These are phyloP conservation scores for Chenopodium quinoa DNA, from an alignment of 148 eudicot species.

Conservation along the genomic window DNA sequence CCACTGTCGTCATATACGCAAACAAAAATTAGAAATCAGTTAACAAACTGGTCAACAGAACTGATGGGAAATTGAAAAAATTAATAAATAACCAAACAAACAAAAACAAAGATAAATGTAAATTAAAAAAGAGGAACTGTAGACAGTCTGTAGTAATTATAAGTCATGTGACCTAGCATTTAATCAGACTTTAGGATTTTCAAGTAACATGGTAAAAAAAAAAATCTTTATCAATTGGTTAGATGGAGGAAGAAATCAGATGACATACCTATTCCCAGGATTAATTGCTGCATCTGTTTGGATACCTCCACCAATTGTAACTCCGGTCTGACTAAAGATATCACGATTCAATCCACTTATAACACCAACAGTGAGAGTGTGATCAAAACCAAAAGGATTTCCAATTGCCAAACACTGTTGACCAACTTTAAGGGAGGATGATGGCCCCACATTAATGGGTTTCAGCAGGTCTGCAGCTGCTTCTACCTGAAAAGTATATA, in stretches of 20 bases:
- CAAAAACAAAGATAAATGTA: too few relatives aligned
- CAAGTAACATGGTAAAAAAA: neutral
- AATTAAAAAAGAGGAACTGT: neutral
- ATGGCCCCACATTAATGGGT: conserved; percentile 80
- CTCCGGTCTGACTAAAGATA: conserved; percentile 93
- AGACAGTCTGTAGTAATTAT: neutral
- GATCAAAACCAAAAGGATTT: conserved; percentile 99
- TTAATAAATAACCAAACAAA: too few relatives aligned
- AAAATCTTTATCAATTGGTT: neutral
- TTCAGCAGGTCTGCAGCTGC: conserved; percentile 73
- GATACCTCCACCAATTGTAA: conserved; percentile 95
- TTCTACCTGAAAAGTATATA: conserved; percentile 55
- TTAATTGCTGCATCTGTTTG: conserved; percentile 99
- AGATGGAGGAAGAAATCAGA: neutral
- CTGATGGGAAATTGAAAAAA: too few relatives aligned
- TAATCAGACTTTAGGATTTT: neutral
- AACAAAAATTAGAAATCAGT: neutral
- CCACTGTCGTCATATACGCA: conserved; percentile 56
- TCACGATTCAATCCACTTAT: conserved; percentile 94
- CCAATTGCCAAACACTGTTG: conserved; percentile 98
- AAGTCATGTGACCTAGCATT: neutral
- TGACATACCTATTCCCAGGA: conserved; percentile 81
- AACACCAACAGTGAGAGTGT: conserved; percentile 96
- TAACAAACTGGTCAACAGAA: too few relatives aligned
- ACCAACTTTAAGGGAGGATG: conserved; percentile 84